These are phyloP conservation scores for Neonectria neomacrospora DNA, from an alignment of 2,329 filamentous ascomycete species.

Conservation along the genomic window DNA sequence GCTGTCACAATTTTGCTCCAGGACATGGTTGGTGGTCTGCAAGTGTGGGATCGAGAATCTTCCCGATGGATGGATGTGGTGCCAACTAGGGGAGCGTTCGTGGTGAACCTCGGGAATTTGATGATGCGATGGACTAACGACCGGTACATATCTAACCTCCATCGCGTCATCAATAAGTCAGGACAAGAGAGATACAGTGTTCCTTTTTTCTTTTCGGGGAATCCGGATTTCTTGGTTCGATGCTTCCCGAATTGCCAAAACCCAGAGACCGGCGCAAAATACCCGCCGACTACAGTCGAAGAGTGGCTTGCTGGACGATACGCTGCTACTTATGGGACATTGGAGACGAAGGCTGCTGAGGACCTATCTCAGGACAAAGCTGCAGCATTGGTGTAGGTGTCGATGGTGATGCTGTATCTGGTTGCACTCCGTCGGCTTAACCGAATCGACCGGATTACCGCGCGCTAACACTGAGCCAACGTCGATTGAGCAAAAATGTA, in stretches of 20 bases:
- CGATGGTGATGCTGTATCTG: too few relatives aligned
- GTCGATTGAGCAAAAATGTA: too few relatives aligned
- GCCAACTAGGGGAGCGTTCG: conserved; percentile 58
- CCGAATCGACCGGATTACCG: too few relatives aligned
- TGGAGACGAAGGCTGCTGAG: background rate
- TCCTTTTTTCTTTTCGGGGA: conserved; percentile 66
- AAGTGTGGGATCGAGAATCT: conserved; percentile 27
- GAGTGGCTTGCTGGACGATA: conserved; percentile 48
- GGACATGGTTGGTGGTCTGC: conserved; percentile 27
- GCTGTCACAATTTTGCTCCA: conserved; percentile 29
- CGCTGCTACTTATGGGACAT: conserved; percentile 47
- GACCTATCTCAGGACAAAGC: conserved; percentile 7
- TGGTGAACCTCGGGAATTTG: conserved; percentile 64
- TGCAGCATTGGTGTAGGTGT: background rate
- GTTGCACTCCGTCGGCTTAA: too few relatives aligned
- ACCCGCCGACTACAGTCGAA: conserved; percentile 47
- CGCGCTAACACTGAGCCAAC: too few relatives aligned
- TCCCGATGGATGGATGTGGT: conserved; percentile 44
- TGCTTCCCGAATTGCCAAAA: conserved; percentile 46
- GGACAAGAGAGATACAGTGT: conserved; percentile 63
- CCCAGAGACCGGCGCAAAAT: conserved; percentile 40
- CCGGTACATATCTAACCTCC: conserved; percentile 62
- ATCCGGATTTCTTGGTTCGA: conserved; percentile 55
- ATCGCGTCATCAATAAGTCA: conserved; percentile 65
- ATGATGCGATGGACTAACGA: conserved; percentile 63